Percentiles rank a stretch among this genome's conserved stretches.
Conservation (phyloP, 805 yeast species). For the Cyberlindnera subsufficiens region DNA sequence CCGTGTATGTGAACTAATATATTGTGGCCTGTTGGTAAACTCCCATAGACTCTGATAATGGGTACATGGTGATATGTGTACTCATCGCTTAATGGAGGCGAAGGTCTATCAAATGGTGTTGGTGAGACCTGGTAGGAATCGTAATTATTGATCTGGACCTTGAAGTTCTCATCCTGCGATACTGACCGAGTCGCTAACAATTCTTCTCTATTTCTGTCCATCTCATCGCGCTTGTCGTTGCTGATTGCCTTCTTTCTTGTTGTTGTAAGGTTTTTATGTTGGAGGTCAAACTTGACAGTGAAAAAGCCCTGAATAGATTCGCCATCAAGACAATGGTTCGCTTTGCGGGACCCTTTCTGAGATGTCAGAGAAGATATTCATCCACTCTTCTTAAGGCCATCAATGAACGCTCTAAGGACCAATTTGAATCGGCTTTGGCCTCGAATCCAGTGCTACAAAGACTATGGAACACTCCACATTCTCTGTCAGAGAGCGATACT, state of each 20-base stretch:
- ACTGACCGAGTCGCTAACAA: constrained; percentile 9
- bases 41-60: constrained; percentile 71
- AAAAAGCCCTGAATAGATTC: no score
- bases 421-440: constrained; percentile 5
- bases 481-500: constrained; percentile 3
- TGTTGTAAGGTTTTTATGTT: no score
- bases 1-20: constrained; percentile 75
- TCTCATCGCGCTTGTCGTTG: neutral
- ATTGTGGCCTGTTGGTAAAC: constrained; percentile 52
- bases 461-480: constrained; percentile 8
- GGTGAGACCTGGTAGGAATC: constrained; percentile 65
- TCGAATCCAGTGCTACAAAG: constrained; percentile 7
- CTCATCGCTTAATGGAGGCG: constrained; percentile 19
- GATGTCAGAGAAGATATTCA: constrained; percentile 3
- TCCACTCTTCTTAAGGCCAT: constrained; percentile 5
- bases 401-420: neutral
- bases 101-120: constrained; percentile 40
- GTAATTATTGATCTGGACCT: constrained; percentile 53
- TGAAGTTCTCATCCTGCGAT: constrained; percentile 7
- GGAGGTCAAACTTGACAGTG: no score
- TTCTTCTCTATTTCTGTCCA: constrained; percentile 6
- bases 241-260: neutral
- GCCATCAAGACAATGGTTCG: neutral
- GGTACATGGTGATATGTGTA: constrained; percentile 51
- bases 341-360: neutral